Conservation (phyloP, 352 stramenopile species). For the Phytophthora pinifolia region DNA sequence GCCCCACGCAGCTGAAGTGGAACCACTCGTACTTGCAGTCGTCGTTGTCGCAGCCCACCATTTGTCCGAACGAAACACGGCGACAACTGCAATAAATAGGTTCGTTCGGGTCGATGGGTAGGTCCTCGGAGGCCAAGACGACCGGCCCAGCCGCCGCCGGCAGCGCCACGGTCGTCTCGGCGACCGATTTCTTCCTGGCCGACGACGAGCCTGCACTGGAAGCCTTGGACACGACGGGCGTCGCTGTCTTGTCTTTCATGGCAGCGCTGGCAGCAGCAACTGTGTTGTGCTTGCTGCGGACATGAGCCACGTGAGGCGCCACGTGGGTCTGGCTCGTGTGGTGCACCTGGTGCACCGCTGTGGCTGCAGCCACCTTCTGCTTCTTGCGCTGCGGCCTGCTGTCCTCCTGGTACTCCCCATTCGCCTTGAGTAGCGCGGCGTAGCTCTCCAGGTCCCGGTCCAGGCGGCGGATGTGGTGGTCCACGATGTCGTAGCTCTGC, state of each 20-base stretch:
- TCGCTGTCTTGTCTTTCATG: slow-evolving; percentile 26
- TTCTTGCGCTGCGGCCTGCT: slow-evolving; percentile 50
- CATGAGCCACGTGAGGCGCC: slow-evolving; percentile 17
- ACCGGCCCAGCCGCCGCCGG: slow-evolving; percentile 14
- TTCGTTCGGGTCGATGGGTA: slow-evolving; percentile 87
- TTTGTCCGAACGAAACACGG: slow-evolving; percentile 89
- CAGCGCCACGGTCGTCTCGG: slow-evolving; percentile 36
- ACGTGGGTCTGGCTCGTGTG: slow-evolving; percentile 19
- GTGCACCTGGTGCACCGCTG: slow-evolving; percentile 20
- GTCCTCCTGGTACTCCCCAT: slow-evolving; percentile 82
- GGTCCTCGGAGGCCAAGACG: slow-evolving; percentile 67
- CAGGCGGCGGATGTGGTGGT: slow-evolving; percentile 83
- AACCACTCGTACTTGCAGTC: slow-evolving; percentile 94
- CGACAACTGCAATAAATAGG: slow-evolving; percentile 88
- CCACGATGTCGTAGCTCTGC: slow-evolving; percentile 86
- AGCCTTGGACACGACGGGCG: slow-evolving; percentile 16
- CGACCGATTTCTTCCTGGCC: slow-evolving; percentile 52
- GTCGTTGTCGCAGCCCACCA: slow-evolving; percentile 93
- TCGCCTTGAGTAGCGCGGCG: slow-evolving; percentile 64
- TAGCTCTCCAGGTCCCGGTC: slow-evolving; percentile 82
- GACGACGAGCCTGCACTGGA: slow-evolving; percentile 16
- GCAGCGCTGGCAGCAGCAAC: slow-evolving; percentile 4
- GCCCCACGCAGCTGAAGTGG: slow-evolving; percentile 88
- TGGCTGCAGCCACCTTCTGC: slow-evolving; percentile 37
- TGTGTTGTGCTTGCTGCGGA: slow-evolving; percentile 38